Evolutionary conservation across 345 rosid genomes (phyloP).

Genomic region (Cardamine chenopodiifolia): DNA sequence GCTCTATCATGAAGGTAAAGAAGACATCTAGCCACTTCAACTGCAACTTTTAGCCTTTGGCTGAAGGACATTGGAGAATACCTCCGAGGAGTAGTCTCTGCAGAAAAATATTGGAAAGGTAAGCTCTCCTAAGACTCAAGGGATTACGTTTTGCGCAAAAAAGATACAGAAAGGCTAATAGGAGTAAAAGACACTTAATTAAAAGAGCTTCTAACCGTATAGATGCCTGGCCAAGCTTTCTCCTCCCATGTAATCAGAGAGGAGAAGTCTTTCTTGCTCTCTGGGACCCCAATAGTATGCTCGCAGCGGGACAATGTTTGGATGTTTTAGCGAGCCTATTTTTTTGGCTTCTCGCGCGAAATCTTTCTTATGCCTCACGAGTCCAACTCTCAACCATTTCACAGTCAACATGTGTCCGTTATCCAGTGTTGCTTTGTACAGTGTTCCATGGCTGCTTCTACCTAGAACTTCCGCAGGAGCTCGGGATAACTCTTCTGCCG

Average conservation of each 20-base stretch:
- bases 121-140: background rate
- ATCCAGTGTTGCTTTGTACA: slow-evolving; percentile 87
- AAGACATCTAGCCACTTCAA: slow-evolving; percentile 76
- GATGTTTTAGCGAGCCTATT: slow-evolving; percentile 74
- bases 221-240: slow-evolving; percentile 94
- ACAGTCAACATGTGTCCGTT: slow-evolving; percentile 82
- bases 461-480: slow-evolving; percentile 99
- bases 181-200: background rate
- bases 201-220: slow-evolving; percentile 63
- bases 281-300: slow-evolving; percentile 98
- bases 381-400: slow-evolving; percentile 94
- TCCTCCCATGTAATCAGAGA: slow-evolving; percentile 79
- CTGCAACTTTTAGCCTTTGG: slow-evolving; percentile 79
- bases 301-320: slow-evolving; percentile 72
- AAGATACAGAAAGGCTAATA: background rate
- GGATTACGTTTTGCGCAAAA: background rate
- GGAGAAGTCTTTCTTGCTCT: slow-evolving; percentile 92
- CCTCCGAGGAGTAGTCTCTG: slow-evolving; percentile 95
- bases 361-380: slow-evolving; percentile 88
- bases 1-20: slow-evolving; percentile 83
- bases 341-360: slow-evolving; percentile 85
- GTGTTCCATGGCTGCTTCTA: slow-evolving; percentile 95
- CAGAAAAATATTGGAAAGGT: background rate
- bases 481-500: slow-evolving; percentile 87
- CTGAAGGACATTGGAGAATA: slow-evolving; percentile 71